Base-by-base conservation (phyloP, 2,329 filamentous ascomycete species). In the Sporothrix sp. region DNA sequence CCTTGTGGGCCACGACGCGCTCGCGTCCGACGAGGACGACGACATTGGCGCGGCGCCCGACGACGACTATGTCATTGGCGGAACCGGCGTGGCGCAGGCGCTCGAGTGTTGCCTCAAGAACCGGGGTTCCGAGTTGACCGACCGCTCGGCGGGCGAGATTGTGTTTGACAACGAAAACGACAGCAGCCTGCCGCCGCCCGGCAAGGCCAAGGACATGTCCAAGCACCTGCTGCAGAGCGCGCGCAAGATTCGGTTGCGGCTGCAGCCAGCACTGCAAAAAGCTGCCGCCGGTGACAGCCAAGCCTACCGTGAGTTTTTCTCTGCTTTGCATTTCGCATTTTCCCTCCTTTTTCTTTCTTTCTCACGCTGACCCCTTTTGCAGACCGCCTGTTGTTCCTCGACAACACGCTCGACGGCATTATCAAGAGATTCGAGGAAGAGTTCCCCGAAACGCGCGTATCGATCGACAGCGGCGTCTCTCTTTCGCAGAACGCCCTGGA, bases 351-450 rank as follows among this genome's bases (percentile, higher is more conserved):
- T 48, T 4, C 51, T 18, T 39, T 28, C 27, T 13, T 40, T 6
- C n/a, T 8, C 14, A 2, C 23, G 7, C 9, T n/a, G 11, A 18
- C 20, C 18, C 18, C n/a, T 11, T n/a, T 4, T 23, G 1, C 54
- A 86, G 82, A 81, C 32, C 84, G 85, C 44, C 77, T 97, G 18
- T 73, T 84, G 38, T 95, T 95, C 76, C 78, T 98, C 27, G 89
- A 96, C 60, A 75, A 85, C 54, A 97, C 93, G 0, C 74, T 98
- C 9, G 78, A 89, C 60, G 84, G 85, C 58, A 96, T 97, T 69
- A 97, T 97, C 61, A 83, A 87, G 63, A 85, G 93, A 25, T 98
- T 97, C 63, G 93, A 97, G 65, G 86, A 95, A 63, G 91, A 97
- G 66, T 97, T 89, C 60, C 93, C 93, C 0, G 91, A 97, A 62